phyloP scores from a whole-genome alignment of 257 asterid genomes.

The Prunella vulgaris region DNA sequence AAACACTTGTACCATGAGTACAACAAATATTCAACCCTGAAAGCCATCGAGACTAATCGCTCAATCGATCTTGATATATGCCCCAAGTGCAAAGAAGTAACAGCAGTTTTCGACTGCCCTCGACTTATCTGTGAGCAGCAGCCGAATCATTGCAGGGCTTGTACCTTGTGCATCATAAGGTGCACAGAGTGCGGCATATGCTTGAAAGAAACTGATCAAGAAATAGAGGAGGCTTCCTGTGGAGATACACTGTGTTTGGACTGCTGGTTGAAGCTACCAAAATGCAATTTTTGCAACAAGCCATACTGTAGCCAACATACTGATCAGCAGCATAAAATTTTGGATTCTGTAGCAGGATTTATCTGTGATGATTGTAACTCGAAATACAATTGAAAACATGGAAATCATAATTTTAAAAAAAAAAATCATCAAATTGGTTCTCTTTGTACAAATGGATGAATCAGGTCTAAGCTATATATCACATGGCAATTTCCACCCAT shows the following conservation, averaged over 20 bases:
- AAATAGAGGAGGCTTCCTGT: constrained; percentile 49
- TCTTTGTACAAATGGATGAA: constrained; percentile 45
- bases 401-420: constrained; percentile 2
- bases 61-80: constrained; percentile 60
- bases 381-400: constrained; percentile 19
- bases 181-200: constrained; percentile 78
- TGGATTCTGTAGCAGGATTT: constrained; percentile 31
- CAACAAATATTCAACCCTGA: constrained; percentile 9
- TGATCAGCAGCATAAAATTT: constrained; percentile 23
- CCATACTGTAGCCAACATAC: constrained; percentile 64
- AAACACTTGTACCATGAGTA: constrained; percentile 34
- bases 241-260: constrained; percentile 47
- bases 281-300: constrained; percentile 69
- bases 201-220: constrained; percentile 32
- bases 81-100: constrained; percentile 43
- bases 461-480: constrained; percentile 26
- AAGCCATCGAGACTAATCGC: constrained; percentile 13
- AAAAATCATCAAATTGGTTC: constrained; percentile 19
- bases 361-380: constrained; percentile 45
- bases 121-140: constrained; percentile 22
- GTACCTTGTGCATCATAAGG: constrained; percentile 51
- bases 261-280: constrained; percentile 76
- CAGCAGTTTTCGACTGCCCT: constrained; percentile 65
- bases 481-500: constrained; percentile 29
- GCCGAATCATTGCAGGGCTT: constrained; percentile 47